These are phyloP conservation scores for Bryum argenteum DNA, from an alignment of 225 moss, liverwort and hornwort species.

Conservation along the genomic window DNA sequence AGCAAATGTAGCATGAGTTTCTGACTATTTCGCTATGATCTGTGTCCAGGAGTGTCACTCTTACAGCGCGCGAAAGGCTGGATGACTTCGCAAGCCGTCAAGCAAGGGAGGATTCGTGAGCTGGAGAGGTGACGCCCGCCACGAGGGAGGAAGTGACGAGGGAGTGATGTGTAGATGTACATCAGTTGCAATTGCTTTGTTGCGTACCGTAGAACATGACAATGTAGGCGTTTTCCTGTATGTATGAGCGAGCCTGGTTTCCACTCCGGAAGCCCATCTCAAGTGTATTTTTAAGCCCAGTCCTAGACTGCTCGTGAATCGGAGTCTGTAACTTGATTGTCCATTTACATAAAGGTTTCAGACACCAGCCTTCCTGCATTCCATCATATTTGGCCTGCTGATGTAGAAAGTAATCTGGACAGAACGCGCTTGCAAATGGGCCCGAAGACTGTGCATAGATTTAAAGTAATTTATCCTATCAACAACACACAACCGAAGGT, in stretches of 20 bases:
- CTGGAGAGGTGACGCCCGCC: slow-evolving; percentile 53
- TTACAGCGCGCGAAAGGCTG: slow-evolving; percentile 61
- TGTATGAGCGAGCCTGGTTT: slow-evolving; percentile 32
- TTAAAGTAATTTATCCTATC: slow-evolving; percentile 22
- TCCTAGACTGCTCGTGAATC: slow-evolving; percentile 37
- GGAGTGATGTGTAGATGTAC: slow-evolving; percentile 35
- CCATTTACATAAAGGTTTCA: neutral
- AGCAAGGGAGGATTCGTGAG: slow-evolving; percentile 45
- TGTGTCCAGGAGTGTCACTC: slow-evolving; percentile 43
- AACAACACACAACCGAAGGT: neutral
- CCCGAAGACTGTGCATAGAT: slow-evolving; percentile 13
- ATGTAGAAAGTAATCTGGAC: neutral
- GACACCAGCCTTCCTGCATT: neutral
- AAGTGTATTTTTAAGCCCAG: slow-evolving; percentile 36
- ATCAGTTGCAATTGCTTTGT: slow-evolving; percentile 35
- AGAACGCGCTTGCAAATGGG: neutral
- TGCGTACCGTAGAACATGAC: slow-evolving; percentile 29
- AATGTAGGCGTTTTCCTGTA: slow-evolving; percentile 36
- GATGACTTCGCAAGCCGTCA: slow-evolving; percentile 51
- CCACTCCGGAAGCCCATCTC: slow-evolving; percentile 38
- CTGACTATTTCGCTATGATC: slow-evolving; percentile 15
- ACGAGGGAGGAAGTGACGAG: slow-evolving; percentile 33
- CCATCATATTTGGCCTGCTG: neutral
- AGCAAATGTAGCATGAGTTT: neutral
- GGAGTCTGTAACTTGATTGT: slow-evolving; percentile 4